Percentiles rank a stretch among this genome's conserved stretches.
Conservation (phyloP, 352 stramenopile genomes). For the Saprolegnia diclina region DNA sequence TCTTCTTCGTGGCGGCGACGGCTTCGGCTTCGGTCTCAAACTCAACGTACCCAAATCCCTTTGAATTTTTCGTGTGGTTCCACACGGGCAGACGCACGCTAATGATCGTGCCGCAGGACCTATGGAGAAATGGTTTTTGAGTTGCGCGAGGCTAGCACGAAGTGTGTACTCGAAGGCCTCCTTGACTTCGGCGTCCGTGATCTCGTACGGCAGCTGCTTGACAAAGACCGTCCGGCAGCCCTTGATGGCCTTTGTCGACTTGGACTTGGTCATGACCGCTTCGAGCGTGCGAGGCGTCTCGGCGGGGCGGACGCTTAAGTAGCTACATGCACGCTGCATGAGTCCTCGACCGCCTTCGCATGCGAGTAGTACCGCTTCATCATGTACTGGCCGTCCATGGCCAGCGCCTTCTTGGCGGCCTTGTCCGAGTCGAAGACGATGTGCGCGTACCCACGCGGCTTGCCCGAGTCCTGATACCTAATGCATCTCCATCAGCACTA, state of each 20-base stretch:
- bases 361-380: conserved; percentile 29
- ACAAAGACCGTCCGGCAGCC: conserved; percentile 92
- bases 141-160: neutral
- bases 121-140: neutral
- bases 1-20: conserved; percentile 57
- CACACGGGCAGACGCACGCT: conserved; percentile 91
- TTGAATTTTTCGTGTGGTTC: conserved; percentile 91
- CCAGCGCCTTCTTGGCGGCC: conserved; percentile 70
- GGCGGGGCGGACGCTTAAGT: conserved; percentile 84
- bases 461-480: conserved; percentile 82
- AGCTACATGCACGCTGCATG: conserved; percentile 43
- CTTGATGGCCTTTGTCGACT: conserved; percentile 52
- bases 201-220: conserved; percentile 92
- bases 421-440: conserved; percentile 85
- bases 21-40: conserved; percentile 77
- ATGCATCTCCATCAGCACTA: neutral
- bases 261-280: conserved; percentile 62
- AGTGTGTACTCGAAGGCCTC: conserved; percentile 57
- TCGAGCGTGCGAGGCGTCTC: conserved; percentile 68
- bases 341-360: neutral
- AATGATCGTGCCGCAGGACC: conserved; percentile 81
- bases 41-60: conserved; percentile 95
- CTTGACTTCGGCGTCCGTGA: conserved; percentile 78
- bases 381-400: conserved; percentile 86
- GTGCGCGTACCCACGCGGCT: conserved; percentile 87